Base-by-base conservation (phyloP, 75 land plant species). In the Chamaecyparis obtusa region DNA sequence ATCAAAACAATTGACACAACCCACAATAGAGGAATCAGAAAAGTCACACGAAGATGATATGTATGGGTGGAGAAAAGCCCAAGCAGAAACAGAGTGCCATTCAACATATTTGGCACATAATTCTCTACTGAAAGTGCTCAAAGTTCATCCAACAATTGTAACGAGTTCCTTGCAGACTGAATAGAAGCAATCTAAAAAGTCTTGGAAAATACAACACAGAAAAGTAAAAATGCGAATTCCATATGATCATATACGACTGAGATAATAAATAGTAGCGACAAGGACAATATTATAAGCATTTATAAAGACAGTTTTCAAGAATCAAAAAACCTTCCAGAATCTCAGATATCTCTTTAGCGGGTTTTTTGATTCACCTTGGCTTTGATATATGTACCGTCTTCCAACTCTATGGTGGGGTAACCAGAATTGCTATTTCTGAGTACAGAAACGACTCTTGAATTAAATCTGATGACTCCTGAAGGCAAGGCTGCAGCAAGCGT, bases 401-500 rank as follows among this genome's bases (percentile, higher is more conserved):
- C 33, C 55, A 57, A 37, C 37, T 33, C 32, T 33, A 87, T 44
- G 48, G 37, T 37, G 17, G 78, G 88, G 41, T 49, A 84, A 81
- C 24, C 51, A 55, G 10, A 30, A 19, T 84, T 69, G 10, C 78
- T 44, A 84, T 84, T 84, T 39, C n/a, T 78, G 16, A 80, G 64
- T 30, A 90, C 72, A 6, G 41, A 41, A 7, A 84, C 86, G 2
- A 90, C 88, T 48, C 44, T 87, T 55, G 86, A 87, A 32, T 86
- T 82, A 41, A 85, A 89, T 41, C 90, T 84, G 51, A 91, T 87
- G 30, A 69, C 76, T 16, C 74, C 90, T 41, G 88, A 4, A n/a
- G 91, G 90, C 43, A 92, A 83, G 4, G 79, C 76, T 4, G 72
- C 64, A 24, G 90, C 88, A n/a, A 92, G 48, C 0, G 88, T 55